A percentile compares a stretch with the other conserved stretches of the same genome.
Evolutionary conservation across 2,329 filamentous ascomycete species (phyloP).

Genomic region (Neophaeococcomyces aloes): DNA sequence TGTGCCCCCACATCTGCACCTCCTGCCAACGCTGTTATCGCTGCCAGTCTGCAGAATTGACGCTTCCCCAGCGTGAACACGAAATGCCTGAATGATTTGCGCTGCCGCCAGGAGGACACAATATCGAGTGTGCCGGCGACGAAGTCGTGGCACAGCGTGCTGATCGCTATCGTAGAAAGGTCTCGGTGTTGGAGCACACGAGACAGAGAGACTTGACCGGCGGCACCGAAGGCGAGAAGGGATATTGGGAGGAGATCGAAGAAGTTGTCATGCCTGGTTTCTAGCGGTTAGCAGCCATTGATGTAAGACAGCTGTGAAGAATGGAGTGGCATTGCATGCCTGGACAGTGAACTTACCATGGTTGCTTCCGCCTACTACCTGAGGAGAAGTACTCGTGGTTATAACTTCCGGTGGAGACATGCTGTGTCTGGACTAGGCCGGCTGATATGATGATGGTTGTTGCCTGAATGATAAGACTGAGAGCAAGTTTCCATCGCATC

Average conservation of each 20-base stretch:
- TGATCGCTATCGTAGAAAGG: slow-evolving; percentile 35
- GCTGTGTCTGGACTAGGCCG: neutral
- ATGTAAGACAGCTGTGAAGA: neutral
- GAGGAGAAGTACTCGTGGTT: neutral
- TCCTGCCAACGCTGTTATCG: too few species aligned
- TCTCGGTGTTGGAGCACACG: slow-evolving; percentile 32
- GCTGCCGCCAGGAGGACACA: too few species aligned
- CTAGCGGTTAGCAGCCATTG: neutral
- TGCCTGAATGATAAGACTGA: neutral
- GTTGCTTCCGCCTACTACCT: neutral
- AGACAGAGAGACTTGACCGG: slow-evolving; percentile 31
- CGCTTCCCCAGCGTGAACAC: too few species aligned
- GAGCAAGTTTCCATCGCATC: slow-evolving; percentile 23
- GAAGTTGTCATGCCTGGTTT: slow-evolving; percentile 4
- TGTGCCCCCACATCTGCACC: too few species aligned
- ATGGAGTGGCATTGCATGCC: too few species aligned
- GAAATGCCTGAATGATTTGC: too few species aligned
- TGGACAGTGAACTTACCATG: neutral
- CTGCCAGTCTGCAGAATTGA: too few species aligned
- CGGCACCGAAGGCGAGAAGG: slow-evolving; percentile 30
- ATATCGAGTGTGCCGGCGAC: slow-evolving; percentile 26
- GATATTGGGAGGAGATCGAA: slow-evolving; percentile 26
- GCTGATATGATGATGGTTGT: neutral
- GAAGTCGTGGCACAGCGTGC: slow-evolving; percentile 35
- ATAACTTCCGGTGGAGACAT: slow-evolving; percentile 1